A percentile compares a stretch with the other conserved stretches of the same genome.
Evolutionary conservation across 805 yeast species (phyloP).

Genomic region (Kregervanrija fluxuum): DNA sequence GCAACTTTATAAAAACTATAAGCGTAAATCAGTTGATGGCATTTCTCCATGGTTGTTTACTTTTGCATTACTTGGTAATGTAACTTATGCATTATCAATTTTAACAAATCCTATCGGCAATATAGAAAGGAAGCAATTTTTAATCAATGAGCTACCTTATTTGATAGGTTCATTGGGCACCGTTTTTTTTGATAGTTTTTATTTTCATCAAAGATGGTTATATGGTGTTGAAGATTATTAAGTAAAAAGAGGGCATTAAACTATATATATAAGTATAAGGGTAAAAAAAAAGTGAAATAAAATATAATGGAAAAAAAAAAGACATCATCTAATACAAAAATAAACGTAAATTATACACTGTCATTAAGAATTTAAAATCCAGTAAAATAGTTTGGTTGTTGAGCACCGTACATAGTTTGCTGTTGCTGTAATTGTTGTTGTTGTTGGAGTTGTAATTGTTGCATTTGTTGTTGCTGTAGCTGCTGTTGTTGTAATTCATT

Average conservation of each 20-base stretch:
- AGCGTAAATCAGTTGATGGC: slow-evolving; percentile 79
- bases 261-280: slow-evolving; percentile 10
- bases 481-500: slow-evolving; percentile 11
- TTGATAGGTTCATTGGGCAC: slow-evolving; percentile 85
- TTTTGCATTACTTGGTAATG: slow-evolving; percentile 72
- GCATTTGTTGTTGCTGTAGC: slow-evolving; percentile 10
- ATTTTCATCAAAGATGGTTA: slow-evolving; percentile 53
- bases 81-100: slow-evolving; percentile 70
- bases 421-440: slow-evolving; percentile 12
- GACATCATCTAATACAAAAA: not conserved
- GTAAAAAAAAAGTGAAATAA: not conserved
- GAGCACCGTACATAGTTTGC: not conserved
- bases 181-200: slow-evolving; percentile 62
- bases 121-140: slow-evolving; percentile 37
- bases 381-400: slow-evolving; percentile 9
- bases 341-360: not conserved
- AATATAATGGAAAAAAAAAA: not conserved
- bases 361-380: slow-evolving; percentile 13
- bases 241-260: not conserved
- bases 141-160: slow-evolving; percentile 70
- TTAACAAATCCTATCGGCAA: slow-evolving; percentile 48
- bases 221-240: slow-evolving; percentile 17
- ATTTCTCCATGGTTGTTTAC: slow-evolving; percentile 73
- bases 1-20: slow-evolving; percentile 69
- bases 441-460: slow-evolving; percentile 9